These are phyloP conservation scores for Chalciporus piperatus DNA, from an alignment of 768 basidiomycete species.

Conservation along the genomic window DNA sequence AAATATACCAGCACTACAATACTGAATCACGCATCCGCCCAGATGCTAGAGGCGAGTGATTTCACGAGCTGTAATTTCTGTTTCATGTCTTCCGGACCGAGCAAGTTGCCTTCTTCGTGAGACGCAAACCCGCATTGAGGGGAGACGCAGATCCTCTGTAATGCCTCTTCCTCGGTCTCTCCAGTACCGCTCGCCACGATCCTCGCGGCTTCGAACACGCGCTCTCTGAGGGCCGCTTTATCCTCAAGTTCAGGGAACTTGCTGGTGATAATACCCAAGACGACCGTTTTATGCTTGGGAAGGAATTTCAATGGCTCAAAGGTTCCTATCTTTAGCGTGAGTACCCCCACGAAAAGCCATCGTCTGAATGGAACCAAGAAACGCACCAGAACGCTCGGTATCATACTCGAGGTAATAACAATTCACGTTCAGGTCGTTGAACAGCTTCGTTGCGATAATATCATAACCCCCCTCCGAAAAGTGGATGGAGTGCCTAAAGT, in stretches of 20 bases:
- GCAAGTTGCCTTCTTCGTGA: constrained; percentile 43
- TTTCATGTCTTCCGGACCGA: constrained; percentile 37
- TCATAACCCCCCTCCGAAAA: constrained; percentile 49
- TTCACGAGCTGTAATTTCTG: constrained; percentile 30
- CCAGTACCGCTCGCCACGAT: constrained; percentile 39
- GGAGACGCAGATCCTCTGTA: constrained; percentile 40
- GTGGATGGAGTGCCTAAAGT: constrained; percentile 32
- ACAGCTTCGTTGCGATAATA: constrained; percentile 42
- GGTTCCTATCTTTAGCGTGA: constrained; percentile 10
- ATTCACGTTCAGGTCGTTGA: constrained; percentile 43
- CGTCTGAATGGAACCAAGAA: background rate
- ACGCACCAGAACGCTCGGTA: constrained; percentile 42
- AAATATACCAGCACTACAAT: no score
- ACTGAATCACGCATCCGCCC: constrained; percentile 20
- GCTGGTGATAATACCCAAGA: constrained; percentile 44
- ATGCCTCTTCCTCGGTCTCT: constrained; percentile 38
- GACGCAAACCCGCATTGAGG: constrained; percentile 53
- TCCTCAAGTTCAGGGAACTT: constrained; percentile 45
- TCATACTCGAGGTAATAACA: constrained; percentile 49
- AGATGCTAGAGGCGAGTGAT: constrained; percentile 36
- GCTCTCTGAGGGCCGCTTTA: constrained; percentile 35
- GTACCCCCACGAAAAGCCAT: background rate
- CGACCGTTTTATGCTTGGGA: constrained; percentile 37
- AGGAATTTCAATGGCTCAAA: constrained; percentile 33
- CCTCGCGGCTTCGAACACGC: constrained; percentile 43